phyloP scores from a whole-genome alignment of 805 yeast genomes.

The Candida ficus region DNA sequence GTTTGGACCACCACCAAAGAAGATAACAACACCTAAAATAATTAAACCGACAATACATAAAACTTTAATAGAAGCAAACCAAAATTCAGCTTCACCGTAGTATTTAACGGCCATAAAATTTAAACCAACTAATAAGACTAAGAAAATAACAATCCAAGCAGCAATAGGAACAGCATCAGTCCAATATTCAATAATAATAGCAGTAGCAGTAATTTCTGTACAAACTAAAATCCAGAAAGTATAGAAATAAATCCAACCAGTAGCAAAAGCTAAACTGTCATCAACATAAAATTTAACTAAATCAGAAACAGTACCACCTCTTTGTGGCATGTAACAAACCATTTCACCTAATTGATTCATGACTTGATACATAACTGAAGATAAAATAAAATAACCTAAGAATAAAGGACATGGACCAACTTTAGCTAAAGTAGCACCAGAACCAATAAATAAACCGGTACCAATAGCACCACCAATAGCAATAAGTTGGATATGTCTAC shows the following conservation, averaged over 20 bases:
- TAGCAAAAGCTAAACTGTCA: conserved; percentile 25
- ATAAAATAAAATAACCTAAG: conserved; percentile 56
- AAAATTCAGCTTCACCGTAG: conserved; percentile 59
- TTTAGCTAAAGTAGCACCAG: conserved; percentile 52
- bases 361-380: conserved; percentile 58
- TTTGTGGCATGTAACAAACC: conserved; percentile 56
- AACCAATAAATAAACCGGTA: conserved; percentile 76
- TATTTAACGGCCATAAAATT: conserved; percentile 54
- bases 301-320: conserved; percentile 61
- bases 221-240: conserved; percentile 22
- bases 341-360: conserved; percentile 65
- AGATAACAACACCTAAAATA: conserved; percentile 49
- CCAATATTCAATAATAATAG: conserved; percentile 49
- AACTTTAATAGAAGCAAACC: conserved; percentile 58
- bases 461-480: conserved; percentile 85
- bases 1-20: conserved; percentile 63
- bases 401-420: conserved; percentile 75
- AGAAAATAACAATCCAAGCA: conserved; percentile 57
- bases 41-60: conserved; percentile 60
- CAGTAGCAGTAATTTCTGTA: conserved; percentile 55
- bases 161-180: conserved; percentile 54
- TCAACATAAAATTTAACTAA: conserved; percentile 49
- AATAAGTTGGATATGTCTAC: conserved; percentile 74
- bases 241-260: conserved; percentile 27
- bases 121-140: conserved; percentile 37